Evolutionary conservation across 768 basidiomycete species (phyloP).

Genomic region (Porphyrellus cyaneotinctus): DNA sequence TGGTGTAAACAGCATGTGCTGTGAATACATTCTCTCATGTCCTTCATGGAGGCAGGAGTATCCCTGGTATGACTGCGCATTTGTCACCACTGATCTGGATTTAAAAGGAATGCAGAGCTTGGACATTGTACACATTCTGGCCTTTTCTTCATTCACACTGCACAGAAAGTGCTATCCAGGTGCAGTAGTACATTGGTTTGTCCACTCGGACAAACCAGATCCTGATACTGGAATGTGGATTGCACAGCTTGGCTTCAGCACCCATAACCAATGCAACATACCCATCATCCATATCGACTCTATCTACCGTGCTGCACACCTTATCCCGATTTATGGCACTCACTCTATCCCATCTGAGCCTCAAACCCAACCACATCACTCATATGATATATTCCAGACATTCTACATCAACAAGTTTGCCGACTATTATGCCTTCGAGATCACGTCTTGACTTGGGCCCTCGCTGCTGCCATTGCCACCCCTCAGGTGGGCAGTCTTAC

Average conservation of each 20-base stretch:
- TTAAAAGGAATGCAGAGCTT: neutral
- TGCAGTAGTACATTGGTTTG: neutral
- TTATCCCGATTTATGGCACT: neutral
- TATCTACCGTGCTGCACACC: neutral
- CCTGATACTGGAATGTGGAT: neutral
- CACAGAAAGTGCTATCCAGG: neutral
- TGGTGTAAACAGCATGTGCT: neutral
- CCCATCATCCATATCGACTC: no score
- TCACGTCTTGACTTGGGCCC: no score
- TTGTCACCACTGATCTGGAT: neutral
- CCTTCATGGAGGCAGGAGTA: neutral
- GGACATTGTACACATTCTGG: neutral
- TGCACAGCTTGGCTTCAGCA: neutral
- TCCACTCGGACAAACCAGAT: neutral
- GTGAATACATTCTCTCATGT: neutral
- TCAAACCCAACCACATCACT: neutral
- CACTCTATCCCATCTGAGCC: no score
- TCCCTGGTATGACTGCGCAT: neutral
- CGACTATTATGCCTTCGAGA: no score
- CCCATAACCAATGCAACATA: no score
- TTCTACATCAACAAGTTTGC: neutral
- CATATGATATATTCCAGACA: neutral
- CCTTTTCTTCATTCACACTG: neutral
- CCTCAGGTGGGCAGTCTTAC: no score
- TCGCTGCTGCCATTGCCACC: no score